Evolutionary conservation across 768 basidiomycete species (phyloP), one percentile per base, ranked within the genome.

Genomic region (Lactifluus hygrophoroides): DNA sequence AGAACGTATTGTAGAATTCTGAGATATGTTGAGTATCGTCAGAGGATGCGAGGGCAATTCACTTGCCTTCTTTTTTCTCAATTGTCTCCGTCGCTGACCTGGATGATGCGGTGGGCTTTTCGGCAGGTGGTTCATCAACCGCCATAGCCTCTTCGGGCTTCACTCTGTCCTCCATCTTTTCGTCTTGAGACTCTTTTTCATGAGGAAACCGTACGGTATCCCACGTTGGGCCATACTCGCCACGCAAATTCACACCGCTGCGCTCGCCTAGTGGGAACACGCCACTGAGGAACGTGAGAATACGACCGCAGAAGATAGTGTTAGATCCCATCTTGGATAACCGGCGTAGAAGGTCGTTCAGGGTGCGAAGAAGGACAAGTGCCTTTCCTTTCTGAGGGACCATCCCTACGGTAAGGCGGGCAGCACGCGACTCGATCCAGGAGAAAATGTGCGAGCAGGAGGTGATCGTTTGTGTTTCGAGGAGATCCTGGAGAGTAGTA

Each of bases 1-100:
- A 95, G 74, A 95, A 94, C 0, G 82, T 88, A 58, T 83, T 80
- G 73, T 92, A 94, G 68, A 94, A 88, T 25, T 88, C 90, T 84
- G 30, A 56, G 44, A 43, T 46, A 68, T 51, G 56, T 56, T 37
- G 19, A 50, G 23, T 51, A n/a, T 14, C 8, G 21, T 25, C 23
- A 42, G 23, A 32, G 21, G 32, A 40, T 46, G 19, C 9, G 44
- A 21, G 17, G 11, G 13, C 3, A 21, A 28, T 19, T 59, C 57
- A 38, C 47, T 25, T 66, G 82, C 88, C 85, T 68, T 81, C 82
- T 72, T 83, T 87, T 72, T 81, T 82, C 55, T 82, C 76, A 23
- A 75, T 73, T 54, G 74, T 76, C 62, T 70, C 72, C 38, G 64
- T 62, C 21, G 64, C 19, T 34, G 32, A 65, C 65, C 42, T 62